phyloP scores from a whole-genome alignment of 1,284 basidiomycete genomes.

The Cutaneotrichosporon cyanovorans region DNA sequence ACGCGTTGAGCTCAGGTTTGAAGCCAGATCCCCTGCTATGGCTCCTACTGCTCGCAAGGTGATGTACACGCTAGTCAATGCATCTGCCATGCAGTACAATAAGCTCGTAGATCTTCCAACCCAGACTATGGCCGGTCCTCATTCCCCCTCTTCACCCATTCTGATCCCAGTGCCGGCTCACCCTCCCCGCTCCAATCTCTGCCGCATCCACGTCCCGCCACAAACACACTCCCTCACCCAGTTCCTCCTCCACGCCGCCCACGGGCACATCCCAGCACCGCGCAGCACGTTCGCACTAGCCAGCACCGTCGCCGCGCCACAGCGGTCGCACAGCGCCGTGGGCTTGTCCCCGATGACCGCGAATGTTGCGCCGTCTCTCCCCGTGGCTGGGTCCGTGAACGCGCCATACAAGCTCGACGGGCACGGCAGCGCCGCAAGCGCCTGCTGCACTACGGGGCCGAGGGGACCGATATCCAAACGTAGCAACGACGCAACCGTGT shows the following conservation, averaged over 20 bases:
- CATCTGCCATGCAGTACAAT: no score
- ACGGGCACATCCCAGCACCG: slow-evolving; percentile 3
- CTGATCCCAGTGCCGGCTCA: no score
- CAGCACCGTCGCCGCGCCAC: slow-evolving; percentile 17
- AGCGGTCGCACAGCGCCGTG: slow-evolving; percentile 23
- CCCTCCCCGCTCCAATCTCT: slow-evolving; percentile 12
- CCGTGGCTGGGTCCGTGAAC: slow-evolving; percentile 8
- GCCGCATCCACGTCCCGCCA: slow-evolving; percentile 32
- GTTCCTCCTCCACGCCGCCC: slow-evolving; percentile 17
- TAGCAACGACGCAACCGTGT: slow-evolving; percentile 15
- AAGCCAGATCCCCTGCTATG: no score
- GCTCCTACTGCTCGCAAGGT: not conserved
- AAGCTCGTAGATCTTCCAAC: no score
- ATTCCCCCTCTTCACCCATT: no score
- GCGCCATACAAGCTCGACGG: slow-evolving; percentile 16
- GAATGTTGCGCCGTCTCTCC: slow-evolving; percentile 25
- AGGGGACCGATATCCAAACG: slow-evolving; percentile 13
- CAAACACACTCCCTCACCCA: slow-evolving; percentile 25
- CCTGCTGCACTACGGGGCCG: slow-evolving; percentile 4
- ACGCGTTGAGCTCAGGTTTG: no score
- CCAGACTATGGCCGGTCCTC: no score
- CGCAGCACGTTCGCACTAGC: slow-evolving; percentile 8
- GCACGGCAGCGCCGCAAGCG: slow-evolving; percentile 18
- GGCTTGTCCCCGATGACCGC: slow-evolving; percentile 16
- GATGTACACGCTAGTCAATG: no score